Evolutionary conservation across 345 rosid species (phyloP).

Genomic region (Rhodamnia rubescens): DNA sequence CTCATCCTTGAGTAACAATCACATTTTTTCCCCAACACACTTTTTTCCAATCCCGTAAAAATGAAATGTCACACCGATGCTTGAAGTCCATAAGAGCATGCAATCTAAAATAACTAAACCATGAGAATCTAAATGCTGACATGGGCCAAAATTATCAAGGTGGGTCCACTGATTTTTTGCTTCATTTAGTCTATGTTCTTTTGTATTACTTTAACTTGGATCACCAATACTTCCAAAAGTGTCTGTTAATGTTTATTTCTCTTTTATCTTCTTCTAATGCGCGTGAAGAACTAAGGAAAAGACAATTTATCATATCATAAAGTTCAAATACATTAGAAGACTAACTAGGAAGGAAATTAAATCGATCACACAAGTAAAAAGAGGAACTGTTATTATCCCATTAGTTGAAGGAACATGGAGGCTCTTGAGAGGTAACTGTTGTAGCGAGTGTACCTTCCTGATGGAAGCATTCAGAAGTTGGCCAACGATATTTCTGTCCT

Average conservation of each 20-base stretch:
- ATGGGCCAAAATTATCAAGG: background rate
- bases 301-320: background rate
- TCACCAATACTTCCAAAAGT: background rate
- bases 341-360: background rate
- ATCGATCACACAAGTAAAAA: background rate
- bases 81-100: background rate
- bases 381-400: background rate
- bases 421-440: background rate
- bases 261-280: background rate
- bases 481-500: slow-evolving; percentile 23
- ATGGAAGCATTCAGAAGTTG: slow-evolving; percentile 47
- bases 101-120: background rate
- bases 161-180: background rate
- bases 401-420: background rate
- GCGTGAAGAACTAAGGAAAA: background rate
- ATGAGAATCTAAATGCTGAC: background rate
- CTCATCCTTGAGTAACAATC: background rate
- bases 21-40: background rate
- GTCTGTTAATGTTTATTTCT: background rate
- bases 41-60: background rate
- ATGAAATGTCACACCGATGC: background rate
- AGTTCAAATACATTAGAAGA: background rate
- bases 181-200: background rate
- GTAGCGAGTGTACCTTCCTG: slow-evolving; percentile 36
- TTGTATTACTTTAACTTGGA: background rate